A percentile compares a stretch with the other conserved stretches of the same genome.
These are phyloP conservation scores for Hericium rajendrae DNA, from an alignment of 768 basidiomycete species.

Conservation along the genomic window DNA sequence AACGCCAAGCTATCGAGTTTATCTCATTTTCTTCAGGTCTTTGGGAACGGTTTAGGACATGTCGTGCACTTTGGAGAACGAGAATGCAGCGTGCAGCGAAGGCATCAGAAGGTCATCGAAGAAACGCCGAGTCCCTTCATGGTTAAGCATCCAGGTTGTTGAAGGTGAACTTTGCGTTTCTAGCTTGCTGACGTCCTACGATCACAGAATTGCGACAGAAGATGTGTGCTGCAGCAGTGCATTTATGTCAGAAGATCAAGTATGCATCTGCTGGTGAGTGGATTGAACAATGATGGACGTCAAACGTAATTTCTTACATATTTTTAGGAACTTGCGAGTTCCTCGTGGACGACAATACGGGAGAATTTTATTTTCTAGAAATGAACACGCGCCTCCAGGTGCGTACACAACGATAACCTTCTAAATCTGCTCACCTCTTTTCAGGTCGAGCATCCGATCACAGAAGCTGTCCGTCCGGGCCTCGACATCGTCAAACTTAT, in stretches of 20 bases:
- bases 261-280: conserved; percentile 49
- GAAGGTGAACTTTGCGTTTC: neutral
- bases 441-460: conserved; percentile 61
- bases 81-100: conserved; percentile 59
- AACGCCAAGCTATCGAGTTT: neutral
- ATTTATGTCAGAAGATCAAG: conserved; percentile 36
- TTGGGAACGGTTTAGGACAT: conserved; percentile 52
- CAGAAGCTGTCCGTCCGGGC: conserved; percentile 42
- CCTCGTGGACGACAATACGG: conserved; percentile 43
- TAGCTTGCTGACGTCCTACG: too few relatives aligned
- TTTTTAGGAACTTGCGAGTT: conserved; percentile 56
- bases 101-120: conserved; percentile 69
- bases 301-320: neutral
- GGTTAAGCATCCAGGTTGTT: conserved; percentile 17
- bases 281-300: neutral
- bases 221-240: conserved; percentile 46
- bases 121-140: conserved; percentile 60
- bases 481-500: conserved; percentile 59
- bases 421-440: conserved; percentile 3
- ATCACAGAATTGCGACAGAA: conserved; percentile 31
- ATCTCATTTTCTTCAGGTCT: conserved; percentile 32
- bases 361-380: conserved; percentile 57
- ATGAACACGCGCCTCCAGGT: conserved; percentile 64
- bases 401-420: neutral
- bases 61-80: conserved; percentile 60